phyloP scores from a whole-genome alignment of 805 yeast genomes.

The Nakazawaea laoshanensis region DNA sequence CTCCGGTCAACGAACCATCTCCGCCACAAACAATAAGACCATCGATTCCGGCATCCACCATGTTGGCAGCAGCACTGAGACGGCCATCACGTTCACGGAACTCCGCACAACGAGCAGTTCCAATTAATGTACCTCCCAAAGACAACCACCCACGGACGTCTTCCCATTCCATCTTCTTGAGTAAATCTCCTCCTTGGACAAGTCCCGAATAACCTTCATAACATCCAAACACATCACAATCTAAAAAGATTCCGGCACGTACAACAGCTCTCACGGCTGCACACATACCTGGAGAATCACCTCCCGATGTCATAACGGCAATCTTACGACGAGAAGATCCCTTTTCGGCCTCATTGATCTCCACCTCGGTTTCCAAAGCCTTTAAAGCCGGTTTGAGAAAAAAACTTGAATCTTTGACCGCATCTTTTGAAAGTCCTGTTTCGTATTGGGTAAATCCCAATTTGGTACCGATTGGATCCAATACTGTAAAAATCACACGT shows the following conservation, averaged over 20 bases:
- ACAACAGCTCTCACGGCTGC: slow-evolving; percentile 70
- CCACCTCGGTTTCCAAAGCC: not conserved
- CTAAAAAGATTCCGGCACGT: slow-evolving; percentile 54
- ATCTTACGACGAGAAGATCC: slow-evolving; percentile 31
- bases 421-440: slow-evolving; percentile 24
- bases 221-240: slow-evolving; percentile 59
- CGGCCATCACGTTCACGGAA: slow-evolving; percentile 86
- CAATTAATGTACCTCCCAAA: slow-evolving; percentile 91
- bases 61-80: slow-evolving; percentile 70
- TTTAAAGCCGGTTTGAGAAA: slow-evolving; percentile 21
- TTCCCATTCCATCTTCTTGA: slow-evolving; percentile 79
- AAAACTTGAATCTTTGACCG: slow-evolving; percentile 19
- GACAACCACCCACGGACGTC: slow-evolving; percentile 92
- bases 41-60: slow-evolving; percentile 84
- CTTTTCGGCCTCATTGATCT: no score
- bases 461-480: slow-evolving; percentile 60
- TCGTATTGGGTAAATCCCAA: slow-evolving; percentile 45
- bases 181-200: slow-evolving; percentile 54
- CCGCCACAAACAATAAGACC: slow-evolving; percentile 97
- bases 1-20: slow-evolving; percentile 97
- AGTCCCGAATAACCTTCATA: slow-evolving; percentile 73
- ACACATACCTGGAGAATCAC: slow-evolving; percentile 80
- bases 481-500: slow-evolving; percentile 23
- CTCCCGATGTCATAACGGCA: slow-evolving; percentile 77
- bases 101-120: slow-evolving; percentile 88